Conservation (phyloP, 2,329 filamentous ascomycete genomes). For the Colletotrichum destructivum region DNA sequence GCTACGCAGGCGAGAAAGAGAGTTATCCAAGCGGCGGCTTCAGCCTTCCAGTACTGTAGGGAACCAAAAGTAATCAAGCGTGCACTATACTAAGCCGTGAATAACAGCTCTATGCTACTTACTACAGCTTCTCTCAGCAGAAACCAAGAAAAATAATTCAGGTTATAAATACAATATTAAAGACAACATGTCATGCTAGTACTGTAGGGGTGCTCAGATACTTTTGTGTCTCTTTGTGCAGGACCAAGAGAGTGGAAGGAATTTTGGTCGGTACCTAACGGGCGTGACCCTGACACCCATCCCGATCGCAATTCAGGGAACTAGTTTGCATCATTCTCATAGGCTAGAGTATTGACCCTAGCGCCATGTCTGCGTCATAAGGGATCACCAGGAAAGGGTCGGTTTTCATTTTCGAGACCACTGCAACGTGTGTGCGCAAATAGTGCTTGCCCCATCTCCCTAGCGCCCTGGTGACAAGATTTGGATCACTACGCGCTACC, state of each 20-base stretch:
- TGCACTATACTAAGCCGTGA: no score
- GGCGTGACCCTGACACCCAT: not conserved
- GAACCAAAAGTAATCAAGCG: no score
- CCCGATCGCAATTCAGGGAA: not conserved
- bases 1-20: no score
- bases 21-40: no score
- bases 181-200: no score
- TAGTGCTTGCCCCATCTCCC: constrained; percentile 1
- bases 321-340: not conserved
- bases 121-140: no score
- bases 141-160: no score
- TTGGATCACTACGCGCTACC: not conserved
- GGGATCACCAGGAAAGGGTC: constrained; percentile 20
- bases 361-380: constrained; percentile 24
- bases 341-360: not conserved
- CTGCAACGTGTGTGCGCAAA: constrained; percentile 2
- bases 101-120: no score
- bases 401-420: not conserved
- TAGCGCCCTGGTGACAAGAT: constrained; percentile 4
- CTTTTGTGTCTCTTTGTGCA: no score
- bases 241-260: not conserved
- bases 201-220: no score
- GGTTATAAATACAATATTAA: no score
- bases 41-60: no score
- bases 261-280: constrained; percentile 4